Conservation (phyloP, 148 eudicot genomes). For the Fagopyrum homotropicum region DNA sequence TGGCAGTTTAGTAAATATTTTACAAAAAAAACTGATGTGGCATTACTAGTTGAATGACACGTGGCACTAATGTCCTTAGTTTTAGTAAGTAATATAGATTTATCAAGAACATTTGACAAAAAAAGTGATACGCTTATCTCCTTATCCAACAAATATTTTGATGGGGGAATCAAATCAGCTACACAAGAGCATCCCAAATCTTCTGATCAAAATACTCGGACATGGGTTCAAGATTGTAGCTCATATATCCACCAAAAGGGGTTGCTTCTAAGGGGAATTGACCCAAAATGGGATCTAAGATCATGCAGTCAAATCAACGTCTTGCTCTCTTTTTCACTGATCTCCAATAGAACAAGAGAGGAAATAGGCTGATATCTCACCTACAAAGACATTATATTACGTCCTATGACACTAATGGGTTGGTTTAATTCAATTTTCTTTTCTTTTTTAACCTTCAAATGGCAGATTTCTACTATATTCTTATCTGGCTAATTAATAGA, state of each 20-base stretch:
- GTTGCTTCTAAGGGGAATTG: constrained; percentile 5
- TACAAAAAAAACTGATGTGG: too few species aligned
- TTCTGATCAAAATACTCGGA: constrained; percentile 28
- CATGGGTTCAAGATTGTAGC: constrained; percentile 34
- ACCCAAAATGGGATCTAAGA: neutral
- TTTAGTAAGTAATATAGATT: too few species aligned
- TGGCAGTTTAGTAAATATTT: too few species aligned
- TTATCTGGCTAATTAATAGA: constrained; percentile 19
- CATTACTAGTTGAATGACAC: too few species aligned
- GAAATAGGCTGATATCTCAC: constrained; percentile 26
- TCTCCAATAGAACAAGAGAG: constrained; percentile 31
- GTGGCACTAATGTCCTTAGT: too few species aligned
- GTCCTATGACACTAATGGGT: neutral
- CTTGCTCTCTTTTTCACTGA: constrained; percentile 32
- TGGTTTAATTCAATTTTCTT: too few species aligned
- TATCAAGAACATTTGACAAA: too few species aligned
- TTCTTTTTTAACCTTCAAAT: constrained; percentile 28
- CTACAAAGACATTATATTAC: constrained; percentile 8
- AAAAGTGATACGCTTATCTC: too few species aligned
- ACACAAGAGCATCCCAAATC: too few species aligned
- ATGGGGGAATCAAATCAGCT: too few species aligned
- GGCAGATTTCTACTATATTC: constrained; percentile 25
- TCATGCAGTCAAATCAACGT: constrained; percentile 10
- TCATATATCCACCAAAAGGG: constrained; percentile 21
- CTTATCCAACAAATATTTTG: too few species aligned